Evolutionary conservation across 1,284 basidiomycete genomes (phyloP).

Genomic region (Athelia psychrophila): DNA sequence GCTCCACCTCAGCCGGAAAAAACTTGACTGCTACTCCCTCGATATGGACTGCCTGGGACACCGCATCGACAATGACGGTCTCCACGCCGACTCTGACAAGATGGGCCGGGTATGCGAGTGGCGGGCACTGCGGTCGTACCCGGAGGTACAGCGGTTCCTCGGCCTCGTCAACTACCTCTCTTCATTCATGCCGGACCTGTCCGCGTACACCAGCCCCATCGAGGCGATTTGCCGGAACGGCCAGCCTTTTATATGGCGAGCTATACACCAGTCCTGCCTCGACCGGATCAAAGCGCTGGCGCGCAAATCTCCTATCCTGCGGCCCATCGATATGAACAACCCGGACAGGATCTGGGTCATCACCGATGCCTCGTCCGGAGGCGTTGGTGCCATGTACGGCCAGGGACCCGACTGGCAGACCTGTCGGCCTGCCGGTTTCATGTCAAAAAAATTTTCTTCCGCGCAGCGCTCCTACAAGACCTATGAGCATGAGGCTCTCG

Average conservation of each 20-base stretch:
- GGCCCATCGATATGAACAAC: constrained; percentile 9
- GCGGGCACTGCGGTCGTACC: constrained; percentile 14
- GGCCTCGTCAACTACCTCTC: constrained; percentile 26
- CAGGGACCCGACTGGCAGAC: constrained; percentile 26
- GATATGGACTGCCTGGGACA: constrained; percentile 16
- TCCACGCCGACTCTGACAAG: constrained; percentile 12
- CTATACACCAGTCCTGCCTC: not conserved
- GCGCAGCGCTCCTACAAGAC: constrained; percentile 37
- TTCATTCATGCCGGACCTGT: constrained; percentile 19
- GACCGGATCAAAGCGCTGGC: not conserved
- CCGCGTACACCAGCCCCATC: constrained; percentile 10
- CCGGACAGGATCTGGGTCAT: constrained; percentile 21
- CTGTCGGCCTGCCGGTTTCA: constrained; percentile 29
- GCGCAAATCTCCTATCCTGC: not conserved
- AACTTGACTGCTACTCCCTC: constrained; percentile 16
- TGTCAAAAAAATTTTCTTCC: constrained; percentile 32
- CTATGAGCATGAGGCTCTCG: constrained; percentile 33
- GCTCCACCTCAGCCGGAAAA: constrained; percentile 7
- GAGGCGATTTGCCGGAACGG: constrained; percentile 4
- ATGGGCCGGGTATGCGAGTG: constrained; percentile 14
- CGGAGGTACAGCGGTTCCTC: constrained; percentile 24
- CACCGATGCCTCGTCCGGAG: constrained; percentile 21
- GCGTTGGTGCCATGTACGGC: constrained; percentile 24
- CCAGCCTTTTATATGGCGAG: not conserved
- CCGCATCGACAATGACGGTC: constrained; percentile 10